These are phyloP conservation scores for Fusarium dlaminii DNA, from an alignment of 2,329 filamentous ascomycete genomes.

Conservation along the genomic window DNA sequence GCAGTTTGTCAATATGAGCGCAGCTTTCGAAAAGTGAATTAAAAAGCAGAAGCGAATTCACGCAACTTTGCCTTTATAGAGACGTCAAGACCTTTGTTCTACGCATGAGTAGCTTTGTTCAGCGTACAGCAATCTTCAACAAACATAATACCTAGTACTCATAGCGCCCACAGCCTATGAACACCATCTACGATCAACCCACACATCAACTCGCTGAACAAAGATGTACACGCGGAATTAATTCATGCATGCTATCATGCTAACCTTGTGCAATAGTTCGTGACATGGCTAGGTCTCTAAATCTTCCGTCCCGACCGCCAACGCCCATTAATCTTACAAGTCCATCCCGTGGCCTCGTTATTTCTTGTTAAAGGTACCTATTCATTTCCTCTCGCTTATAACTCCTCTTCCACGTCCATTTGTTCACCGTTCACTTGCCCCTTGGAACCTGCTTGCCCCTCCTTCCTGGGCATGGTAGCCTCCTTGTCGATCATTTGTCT, in stretches of 20 bases:
- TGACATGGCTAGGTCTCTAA: constrained; percentile 42
- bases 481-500: constrained; percentile 99
- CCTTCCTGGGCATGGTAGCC: constrained; percentile 85
- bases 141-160: not conserved
- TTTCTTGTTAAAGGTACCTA: constrained; percentile 3
- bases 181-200: not conserved
- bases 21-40: not conserved
- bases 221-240: constrained; percentile 25
- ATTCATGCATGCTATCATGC: constrained; percentile 37
- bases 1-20: not conserved
- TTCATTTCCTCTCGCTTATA: constrained; percentile 42
- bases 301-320: constrained; percentile 43
- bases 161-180: not conserved
- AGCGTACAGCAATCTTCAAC: not conserved
- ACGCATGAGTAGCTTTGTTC: not conserved
- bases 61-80: not conserved
- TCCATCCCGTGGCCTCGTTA: constrained; percentile 38
- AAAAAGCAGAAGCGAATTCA: not conserved
- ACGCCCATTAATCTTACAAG: constrained; percentile 49
- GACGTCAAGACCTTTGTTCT: not conserved
- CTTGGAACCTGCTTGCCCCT: constrained; percentile 57
- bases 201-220: not conserved
- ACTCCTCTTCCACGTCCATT: constrained; percentile 77
- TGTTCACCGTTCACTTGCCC: constrained; percentile 64
- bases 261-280: constrained; percentile 37